Evolutionary conservation across 2,329 filamentous ascomycete species (phyloP).

Genomic region (Thielaviopsis euricoi): DNA sequence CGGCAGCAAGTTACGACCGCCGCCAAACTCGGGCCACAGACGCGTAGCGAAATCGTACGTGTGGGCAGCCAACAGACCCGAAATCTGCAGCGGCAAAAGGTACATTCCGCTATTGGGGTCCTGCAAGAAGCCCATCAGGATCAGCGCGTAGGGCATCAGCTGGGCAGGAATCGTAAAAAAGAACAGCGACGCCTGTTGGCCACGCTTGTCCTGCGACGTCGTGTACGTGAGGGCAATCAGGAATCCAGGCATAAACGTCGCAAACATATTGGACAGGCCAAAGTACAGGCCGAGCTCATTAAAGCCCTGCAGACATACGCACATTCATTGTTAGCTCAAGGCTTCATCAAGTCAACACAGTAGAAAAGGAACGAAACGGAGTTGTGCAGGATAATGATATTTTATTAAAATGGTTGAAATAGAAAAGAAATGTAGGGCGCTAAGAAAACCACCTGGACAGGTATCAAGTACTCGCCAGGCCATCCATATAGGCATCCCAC

Average conservation of each 20-base stretch:
- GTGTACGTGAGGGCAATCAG: slow-evolving; percentile 72
- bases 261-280: slow-evolving; percentile 5
- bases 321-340: background rate
- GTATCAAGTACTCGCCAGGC: slow-evolving; percentile 43
- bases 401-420: slow-evolving; percentile 10
- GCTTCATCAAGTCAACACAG: background rate
- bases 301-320: slow-evolving; percentile 5
- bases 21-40: slow-evolving; percentile 77
- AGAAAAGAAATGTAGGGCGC: slow-evolving; percentile 41
- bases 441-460: slow-evolving; percentile 41
- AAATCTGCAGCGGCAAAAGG: slow-evolving; percentile 46
- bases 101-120: slow-evolving; percentile 39
- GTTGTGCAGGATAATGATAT: background rate
- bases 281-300: slow-evolving; percentile 9
- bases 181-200: slow-evolving; percentile 59
- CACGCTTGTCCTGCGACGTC: slow-evolving; percentile 69
- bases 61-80: slow-evolving; percentile 50
- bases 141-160: slow-evolving; percentile 64
- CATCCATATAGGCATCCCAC: slow-evolving; percentile 61
- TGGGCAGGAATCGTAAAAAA: slow-evolving; percentile 72
- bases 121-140: slow-evolving; percentile 52
- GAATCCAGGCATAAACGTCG: slow-evolving; percentile 44
- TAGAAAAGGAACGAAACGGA: background rate
- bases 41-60: slow-evolving; percentile 78
- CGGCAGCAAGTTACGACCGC: slow-evolving; percentile 57